Percentiles rank a stretch among this genome's conserved stretches.
phyloP scores from a whole-genome alignment of 257 asterid species.

The Ocimum tenuiflorum region DNA sequence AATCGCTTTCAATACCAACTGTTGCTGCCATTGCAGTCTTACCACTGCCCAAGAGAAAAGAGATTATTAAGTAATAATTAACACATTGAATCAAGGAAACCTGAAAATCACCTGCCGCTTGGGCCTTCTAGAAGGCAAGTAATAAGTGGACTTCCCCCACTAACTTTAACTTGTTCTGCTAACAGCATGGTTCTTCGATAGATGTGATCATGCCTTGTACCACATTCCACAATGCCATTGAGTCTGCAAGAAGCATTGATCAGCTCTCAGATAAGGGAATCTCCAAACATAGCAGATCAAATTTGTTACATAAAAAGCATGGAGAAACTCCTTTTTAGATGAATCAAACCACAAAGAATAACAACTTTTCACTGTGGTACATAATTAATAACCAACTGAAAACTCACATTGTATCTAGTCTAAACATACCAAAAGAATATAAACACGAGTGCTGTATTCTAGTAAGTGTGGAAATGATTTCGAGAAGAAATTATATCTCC shows the following conservation, averaged over 20 bases:
- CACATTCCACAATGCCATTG: constrained; percentile 78
- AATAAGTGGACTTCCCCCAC: constrained; percentile 81
- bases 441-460: neutral
- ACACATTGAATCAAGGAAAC: constrained; percentile 15
- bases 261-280: constrained; percentile 14
- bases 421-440: neutral
- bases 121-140: constrained; percentile 98
- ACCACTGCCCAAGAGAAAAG: constrained; percentile 57
- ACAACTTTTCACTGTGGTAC: neutral
- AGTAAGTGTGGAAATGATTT: neutral
- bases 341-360: neutral
- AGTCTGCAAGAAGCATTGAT: constrained; percentile 48
- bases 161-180: constrained; percentile 89
- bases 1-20: constrained; percentile 80
- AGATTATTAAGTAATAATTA: constrained; percentile 12
- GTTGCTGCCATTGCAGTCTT: constrained; percentile 97
- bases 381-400: constrained; percentile 8
- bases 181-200: constrained; percentile 69
- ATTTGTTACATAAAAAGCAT: constrained; percentile 8
- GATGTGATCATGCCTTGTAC: constrained; percentile 70
- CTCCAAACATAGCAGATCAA: neutral
- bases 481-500: neutral
- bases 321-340: neutral
- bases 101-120: constrained; percentile 72
- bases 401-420: neutral